phyloP scores from a whole-genome alignment of 139 green algal genomes.

The Prasinococcaceae sp. region DNA sequence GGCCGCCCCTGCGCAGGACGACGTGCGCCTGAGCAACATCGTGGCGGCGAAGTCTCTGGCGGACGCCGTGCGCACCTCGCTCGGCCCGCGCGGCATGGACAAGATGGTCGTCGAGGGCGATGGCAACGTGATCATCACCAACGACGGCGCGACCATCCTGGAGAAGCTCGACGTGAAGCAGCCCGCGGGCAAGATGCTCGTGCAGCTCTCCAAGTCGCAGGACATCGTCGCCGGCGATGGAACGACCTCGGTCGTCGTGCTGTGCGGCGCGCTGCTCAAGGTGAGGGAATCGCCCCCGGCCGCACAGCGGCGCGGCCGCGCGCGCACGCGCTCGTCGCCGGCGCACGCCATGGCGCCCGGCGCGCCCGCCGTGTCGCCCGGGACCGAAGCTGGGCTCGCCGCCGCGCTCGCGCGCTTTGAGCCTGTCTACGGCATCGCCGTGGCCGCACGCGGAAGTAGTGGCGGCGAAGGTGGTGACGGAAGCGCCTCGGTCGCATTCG shows the following conservation, averaged over 20 bases:
- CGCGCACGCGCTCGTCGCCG: too few relatives aligned
- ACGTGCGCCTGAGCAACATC: slow-evolving; percentile 84
- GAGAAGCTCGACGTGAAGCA: slow-evolving; percentile 81
- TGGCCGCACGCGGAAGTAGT: too few relatives aligned
- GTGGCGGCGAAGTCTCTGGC: slow-evolving; percentile 93
- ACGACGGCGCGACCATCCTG: slow-evolving; percentile 96
- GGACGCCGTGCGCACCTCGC: slow-evolving; percentile 82
- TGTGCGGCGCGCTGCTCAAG: slow-evolving; percentile 66
- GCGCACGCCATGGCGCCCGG: too few relatives aligned
- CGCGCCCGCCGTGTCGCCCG: too few relatives aligned
- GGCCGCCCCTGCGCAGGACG: too few relatives aligned
- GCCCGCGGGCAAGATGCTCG: slow-evolving; percentile 98
- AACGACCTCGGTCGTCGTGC: slow-evolving; percentile 84
- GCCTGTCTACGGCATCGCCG: too few relatives aligned
- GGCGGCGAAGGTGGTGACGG: too few relatives aligned
- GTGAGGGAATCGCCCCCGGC: too few relatives aligned
- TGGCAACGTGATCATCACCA: slow-evolving; percentile 98
- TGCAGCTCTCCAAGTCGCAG: slow-evolving; percentile 93
- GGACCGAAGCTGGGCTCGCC: too few relatives aligned
- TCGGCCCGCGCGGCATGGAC: slow-evolving; percentile 94
- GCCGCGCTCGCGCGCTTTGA: too few relatives aligned
- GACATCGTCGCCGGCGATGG: slow-evolving; percentile 95
- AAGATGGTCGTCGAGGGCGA: slow-evolving; percentile 89
- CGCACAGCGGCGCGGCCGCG: too few relatives aligned
- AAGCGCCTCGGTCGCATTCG: too few relatives aligned